phyloP scores from a whole-genome alignment of 495 filamentous ascomycete species.

The Trichoderma reesei region DNA sequence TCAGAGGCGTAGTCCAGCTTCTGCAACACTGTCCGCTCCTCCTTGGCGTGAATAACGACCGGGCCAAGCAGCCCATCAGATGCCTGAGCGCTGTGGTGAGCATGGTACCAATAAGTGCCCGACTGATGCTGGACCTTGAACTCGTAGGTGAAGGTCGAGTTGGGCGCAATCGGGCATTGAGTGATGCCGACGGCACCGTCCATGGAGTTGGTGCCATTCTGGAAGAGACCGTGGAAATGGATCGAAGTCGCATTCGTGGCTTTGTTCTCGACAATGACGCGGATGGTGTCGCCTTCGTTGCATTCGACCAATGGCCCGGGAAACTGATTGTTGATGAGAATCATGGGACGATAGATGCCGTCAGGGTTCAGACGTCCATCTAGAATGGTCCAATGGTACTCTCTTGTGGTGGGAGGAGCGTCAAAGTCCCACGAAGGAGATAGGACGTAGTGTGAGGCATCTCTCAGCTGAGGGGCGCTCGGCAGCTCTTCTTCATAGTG shows the following conservation, averaged over 20 bases:
- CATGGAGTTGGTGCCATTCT: constrained; percentile 54
- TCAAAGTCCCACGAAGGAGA: background rate
- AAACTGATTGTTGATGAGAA: constrained; percentile 62
- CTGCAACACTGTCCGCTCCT: background rate
- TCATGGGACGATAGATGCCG: constrained; percentile 48
- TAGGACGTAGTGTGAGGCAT: background rate
- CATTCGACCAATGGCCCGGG: constrained; percentile 51
- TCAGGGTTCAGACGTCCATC: constrained; percentile 40
- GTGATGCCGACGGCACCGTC: constrained; percentile 53
- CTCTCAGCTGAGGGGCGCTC: background rate
- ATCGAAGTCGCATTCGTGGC: constrained; percentile 54
- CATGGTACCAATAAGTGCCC: constrained; percentile 34
- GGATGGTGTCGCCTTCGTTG: constrained; percentile 49
- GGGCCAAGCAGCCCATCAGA: constrained; percentile 47
- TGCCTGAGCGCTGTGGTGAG: constrained; percentile 26
- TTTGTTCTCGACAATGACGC: constrained; percentile 53
- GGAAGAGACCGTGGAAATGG: constrained; percentile 64
- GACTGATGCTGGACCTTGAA: constrained; percentile 28
- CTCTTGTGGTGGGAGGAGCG: background rate
- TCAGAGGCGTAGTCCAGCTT: constrained; percentile 18
- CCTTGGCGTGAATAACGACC: constrained; percentile 33
- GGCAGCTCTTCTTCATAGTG: background rate
- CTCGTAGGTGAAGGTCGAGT: constrained; percentile 21
- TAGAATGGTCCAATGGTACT: background rate
- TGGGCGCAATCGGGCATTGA: constrained; percentile 52